These are phyloP conservation scores for Hymenoscyphus occultus DNA, from an alignment of 2,329 filamentous ascomycete species.

Conservation along the genomic window DNA sequence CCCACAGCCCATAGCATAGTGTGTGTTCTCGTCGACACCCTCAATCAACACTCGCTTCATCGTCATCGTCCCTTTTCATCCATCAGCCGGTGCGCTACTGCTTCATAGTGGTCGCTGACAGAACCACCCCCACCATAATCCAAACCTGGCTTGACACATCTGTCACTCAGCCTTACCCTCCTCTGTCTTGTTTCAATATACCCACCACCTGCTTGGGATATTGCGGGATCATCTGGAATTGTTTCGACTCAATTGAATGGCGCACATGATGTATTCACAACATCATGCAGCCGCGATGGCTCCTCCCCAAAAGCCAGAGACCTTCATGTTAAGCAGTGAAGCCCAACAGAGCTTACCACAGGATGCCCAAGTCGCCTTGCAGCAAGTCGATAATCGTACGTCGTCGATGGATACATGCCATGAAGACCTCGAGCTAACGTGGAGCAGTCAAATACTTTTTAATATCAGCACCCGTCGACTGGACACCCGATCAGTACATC, in stretches of 20 bases:
- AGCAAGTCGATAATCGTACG: conserved; percentile 97
- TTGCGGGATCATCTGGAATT: conserved; percentile 22
- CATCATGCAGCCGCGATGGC: conserved; percentile 79
- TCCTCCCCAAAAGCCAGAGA: conserved; percentile 93
- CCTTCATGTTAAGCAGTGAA: conserved; percentile 96
- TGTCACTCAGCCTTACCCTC: conserved; percentile 24
- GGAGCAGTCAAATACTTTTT: conserved; percentile 94
- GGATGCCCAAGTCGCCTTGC: conserved; percentile 93
- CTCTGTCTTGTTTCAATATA: conserved; percentile 32
- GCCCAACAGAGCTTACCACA: conserved; percentile 94
- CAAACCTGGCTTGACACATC: conserved; percentile 16
- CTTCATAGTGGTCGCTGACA: conserved; percentile 33
- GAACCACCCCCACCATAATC: conserved; percentile 13
- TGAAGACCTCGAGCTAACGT: conserved; percentile 28
- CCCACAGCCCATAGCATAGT: neutral
- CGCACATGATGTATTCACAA: conserved; percentile 63
- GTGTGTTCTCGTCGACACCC: conserved; percentile 22
- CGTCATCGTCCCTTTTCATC: conserved; percentile 22
- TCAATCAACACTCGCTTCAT: conserved; percentile 33
- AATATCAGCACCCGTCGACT: conserved; percentile 97
- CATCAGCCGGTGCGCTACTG: conserved; percentile 24
- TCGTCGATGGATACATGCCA: conserved; percentile 27
- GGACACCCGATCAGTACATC: conserved; percentile 95
- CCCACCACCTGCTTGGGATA: conserved; percentile 22
- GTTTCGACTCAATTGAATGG: conserved; percentile 37